Percentiles rank a stretch among this genome's conserved stretches.
phyloP scores from a whole-genome alignment of 2,329 filamentous ascomycete species.

The Diplodia intermedia region DNA sequence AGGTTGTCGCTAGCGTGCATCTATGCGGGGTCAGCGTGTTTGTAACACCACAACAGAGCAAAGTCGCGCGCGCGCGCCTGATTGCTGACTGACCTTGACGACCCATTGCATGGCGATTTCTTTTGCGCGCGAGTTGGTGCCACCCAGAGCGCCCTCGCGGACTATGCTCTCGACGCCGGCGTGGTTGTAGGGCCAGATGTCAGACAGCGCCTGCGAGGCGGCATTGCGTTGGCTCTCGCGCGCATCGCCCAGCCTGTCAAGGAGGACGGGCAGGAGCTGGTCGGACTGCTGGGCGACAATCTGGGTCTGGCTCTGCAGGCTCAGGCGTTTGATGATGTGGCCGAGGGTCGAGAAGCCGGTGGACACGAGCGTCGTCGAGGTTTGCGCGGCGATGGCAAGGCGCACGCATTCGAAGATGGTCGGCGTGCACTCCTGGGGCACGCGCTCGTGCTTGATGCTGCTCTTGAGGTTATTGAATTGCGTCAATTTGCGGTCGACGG shows the following conservation, averaged over 20 bases:
- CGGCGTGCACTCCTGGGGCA: conserved; percentile 74
- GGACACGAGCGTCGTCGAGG: conserved; percentile 74
- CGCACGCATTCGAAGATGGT: conserved; percentile 84
- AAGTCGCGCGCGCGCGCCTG: conserved; percentile 19
- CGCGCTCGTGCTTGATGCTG: conserved; percentile 89
- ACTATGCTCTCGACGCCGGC: conserved; percentile 80
- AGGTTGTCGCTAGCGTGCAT: conserved; percentile 83
- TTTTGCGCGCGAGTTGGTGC: conserved; percentile 83
- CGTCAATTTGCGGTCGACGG: conserved; percentile 73
- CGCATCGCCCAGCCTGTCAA: conserved; percentile 85
- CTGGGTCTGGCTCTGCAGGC: conserved; percentile 80
- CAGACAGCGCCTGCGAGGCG: conserved; percentile 76
- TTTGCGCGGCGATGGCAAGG: conserved; percentile 75
- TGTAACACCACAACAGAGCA: conserved; percentile 35
- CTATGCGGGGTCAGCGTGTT: conserved; percentile 49
- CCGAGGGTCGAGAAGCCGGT: conserved; percentile 87
- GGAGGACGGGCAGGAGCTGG: conserved; percentile 74
- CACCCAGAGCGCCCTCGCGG: conserved; percentile 76
- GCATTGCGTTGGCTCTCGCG: conserved; percentile 83
- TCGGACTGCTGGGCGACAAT: conserved; percentile 72
- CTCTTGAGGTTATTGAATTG: conserved; percentile 80
- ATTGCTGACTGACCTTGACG: conserved; percentile 63
- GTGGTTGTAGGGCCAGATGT: conserved; percentile 74
- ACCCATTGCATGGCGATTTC: conserved; percentile 87
- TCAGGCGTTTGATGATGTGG: conserved; percentile 84